These are phyloP conservation scores for Phytophthora gonapodyides DNA, from an alignment of 352 stramenopile genomes.

Conservation along the genomic window DNA sequence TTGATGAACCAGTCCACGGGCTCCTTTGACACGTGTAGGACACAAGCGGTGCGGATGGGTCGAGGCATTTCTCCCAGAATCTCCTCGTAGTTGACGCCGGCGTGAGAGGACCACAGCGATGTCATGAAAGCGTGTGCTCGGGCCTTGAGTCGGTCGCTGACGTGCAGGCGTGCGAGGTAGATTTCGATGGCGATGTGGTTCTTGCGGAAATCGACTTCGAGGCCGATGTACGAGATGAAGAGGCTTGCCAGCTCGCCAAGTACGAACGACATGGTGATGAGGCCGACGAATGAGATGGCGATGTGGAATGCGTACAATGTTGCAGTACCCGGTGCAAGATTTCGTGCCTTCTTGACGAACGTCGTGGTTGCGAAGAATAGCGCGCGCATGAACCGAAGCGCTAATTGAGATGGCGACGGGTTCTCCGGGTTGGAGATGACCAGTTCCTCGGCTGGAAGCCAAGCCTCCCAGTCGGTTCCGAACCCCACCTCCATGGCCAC, in stretches of 20 bases:
- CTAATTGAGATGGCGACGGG: slow-evolving; percentile 37
- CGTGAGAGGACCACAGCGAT: slow-evolving; percentile 57
- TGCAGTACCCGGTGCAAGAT: slow-evolving; percentile 35
- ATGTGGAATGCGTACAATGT: slow-evolving; percentile 47
- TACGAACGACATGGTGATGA: slow-evolving; percentile 56
- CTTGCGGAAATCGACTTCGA: slow-evolving; percentile 62
- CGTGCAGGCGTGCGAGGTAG: slow-evolving; percentile 41
- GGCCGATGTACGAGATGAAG: slow-evolving; percentile 54
- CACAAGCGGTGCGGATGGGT: slow-evolving; percentile 51
- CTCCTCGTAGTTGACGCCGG: slow-evolving; percentile 52
- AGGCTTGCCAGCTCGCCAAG: slow-evolving; percentile 52
- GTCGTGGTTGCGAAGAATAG: slow-evolving; percentile 49
- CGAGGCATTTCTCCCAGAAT: slow-evolving; percentile 51
- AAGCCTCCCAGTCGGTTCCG: slow-evolving; percentile 53
- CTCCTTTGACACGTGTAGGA: slow-evolving; percentile 40
- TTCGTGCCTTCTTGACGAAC: slow-evolving; percentile 54
- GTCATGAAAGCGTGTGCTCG: slow-evolving; percentile 48
- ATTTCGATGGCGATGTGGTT: slow-evolving; percentile 52
- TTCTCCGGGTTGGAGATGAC: slow-evolving; percentile 31
- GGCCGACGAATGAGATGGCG: slow-evolving; percentile 40
- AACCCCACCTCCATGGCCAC: slow-evolving; percentile 48
- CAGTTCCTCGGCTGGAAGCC: slow-evolving; percentile 46
- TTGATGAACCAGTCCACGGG: slow-evolving; percentile 43
- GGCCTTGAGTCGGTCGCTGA: slow-evolving; percentile 34
- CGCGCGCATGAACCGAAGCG: slow-evolving; percentile 41